Evolutionary conservation across 2,329 filamentous ascomycete species (phyloP).

Genomic region (Trichophyton equinum): DNA sequence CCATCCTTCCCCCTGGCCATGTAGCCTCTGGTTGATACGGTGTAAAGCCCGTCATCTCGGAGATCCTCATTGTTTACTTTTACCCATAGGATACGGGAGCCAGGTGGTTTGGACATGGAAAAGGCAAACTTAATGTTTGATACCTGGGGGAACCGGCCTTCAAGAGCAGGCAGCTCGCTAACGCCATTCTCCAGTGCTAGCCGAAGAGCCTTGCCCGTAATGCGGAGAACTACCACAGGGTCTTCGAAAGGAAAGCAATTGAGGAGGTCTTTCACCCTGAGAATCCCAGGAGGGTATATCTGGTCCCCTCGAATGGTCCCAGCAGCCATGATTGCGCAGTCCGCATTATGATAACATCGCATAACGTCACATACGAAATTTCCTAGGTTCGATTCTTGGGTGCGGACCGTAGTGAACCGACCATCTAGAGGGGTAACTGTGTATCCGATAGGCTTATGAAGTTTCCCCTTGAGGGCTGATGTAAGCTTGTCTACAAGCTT

Average conservation of each 20-base stretch:
- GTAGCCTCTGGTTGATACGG: conserved; percentile 69
- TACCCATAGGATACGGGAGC: conserved; percentile 51
- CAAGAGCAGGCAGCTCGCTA: conserved; percentile 65
- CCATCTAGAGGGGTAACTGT: conserved; percentile 72
- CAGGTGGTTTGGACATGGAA: conserved; percentile 49
- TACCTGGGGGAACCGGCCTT: conserved; percentile 76
- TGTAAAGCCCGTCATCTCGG: conserved; percentile 53
- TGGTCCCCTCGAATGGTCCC: conserved; percentile 82
- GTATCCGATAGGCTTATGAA: conserved; percentile 74
- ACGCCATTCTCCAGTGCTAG: conserved; percentile 79
- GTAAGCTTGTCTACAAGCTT: conserved; percentile 57
- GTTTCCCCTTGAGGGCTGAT: conserved; percentile 57
- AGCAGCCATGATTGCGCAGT: conserved; percentile 72
- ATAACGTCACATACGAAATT: conserved; percentile 91
- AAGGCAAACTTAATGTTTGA: conserved; percentile 69
- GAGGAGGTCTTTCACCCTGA: conserved; percentile 69
- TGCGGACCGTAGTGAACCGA: conserved; percentile 69
- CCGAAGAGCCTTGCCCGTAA: conserved; percentile 58
- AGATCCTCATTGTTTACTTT: conserved; percentile 50
- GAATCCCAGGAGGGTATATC: conserved; percentile 68
- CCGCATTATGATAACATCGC: conserved; percentile 66
- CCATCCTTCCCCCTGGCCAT: conserved; percentile 85
- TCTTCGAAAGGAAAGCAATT: conserved; percentile 91
- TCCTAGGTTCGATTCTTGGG: conserved; percentile 67
- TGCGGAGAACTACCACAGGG: conserved; percentile 63